phyloP scores from a whole-genome alignment of 352 stramenopile genomes.

The Globisporangium spiculum region DNA sequence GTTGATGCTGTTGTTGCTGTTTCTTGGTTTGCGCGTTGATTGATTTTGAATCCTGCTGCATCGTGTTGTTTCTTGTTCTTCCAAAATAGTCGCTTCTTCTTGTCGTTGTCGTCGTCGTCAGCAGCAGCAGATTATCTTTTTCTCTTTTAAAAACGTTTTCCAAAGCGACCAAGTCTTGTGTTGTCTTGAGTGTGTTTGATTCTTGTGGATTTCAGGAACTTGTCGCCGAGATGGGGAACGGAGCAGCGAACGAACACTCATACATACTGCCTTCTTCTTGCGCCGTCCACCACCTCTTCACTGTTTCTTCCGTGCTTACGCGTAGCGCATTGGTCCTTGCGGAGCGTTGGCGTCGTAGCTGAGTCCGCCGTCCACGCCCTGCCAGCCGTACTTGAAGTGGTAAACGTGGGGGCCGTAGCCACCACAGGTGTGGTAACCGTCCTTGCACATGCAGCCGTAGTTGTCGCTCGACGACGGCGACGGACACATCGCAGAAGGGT shows the following conservation, averaged over 20 bases:
- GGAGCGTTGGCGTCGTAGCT: slow-evolving; percentile 20
- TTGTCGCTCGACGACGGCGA: slow-evolving; percentile 67
- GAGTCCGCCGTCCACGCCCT: slow-evolving; percentile 46
- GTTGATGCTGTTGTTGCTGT: background rate
- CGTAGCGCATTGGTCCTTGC: slow-evolving; percentile 19
- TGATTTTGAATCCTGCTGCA: slow-evolving; percentile 7
- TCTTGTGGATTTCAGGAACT: slow-evolving; percentile 1
- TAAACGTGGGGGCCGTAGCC: slow-evolving; percentile 53
- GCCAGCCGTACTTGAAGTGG: slow-evolving; percentile 84
- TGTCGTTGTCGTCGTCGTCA: background rate
- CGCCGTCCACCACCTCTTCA: background rate
- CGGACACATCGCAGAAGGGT: slow-evolving; percentile 33
- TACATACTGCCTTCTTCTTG: slow-evolving; percentile 18
- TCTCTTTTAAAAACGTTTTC: slow-evolving; percentile 10
- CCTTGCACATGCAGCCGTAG: slow-evolving; percentile 62
- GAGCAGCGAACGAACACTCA: slow-evolving; percentile 15
- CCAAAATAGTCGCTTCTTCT: slow-evolving; percentile 13
- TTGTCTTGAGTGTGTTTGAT: background rate
- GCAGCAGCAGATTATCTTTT: slow-evolving; percentile 15
- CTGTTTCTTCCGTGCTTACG: slow-evolving; percentile 4
- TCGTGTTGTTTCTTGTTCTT: slow-evolving; percentile 10
- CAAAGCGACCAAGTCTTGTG: background rate
- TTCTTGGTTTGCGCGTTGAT: slow-evolving; percentile 9
- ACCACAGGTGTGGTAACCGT: slow-evolving; percentile 51
- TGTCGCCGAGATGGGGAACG: background rate